Evolutionary conservation across 352 stramenopile species (phyloP), one percentile per base, ranked within the genome.

Genomic region (Pythium scleroteichum): DNA sequence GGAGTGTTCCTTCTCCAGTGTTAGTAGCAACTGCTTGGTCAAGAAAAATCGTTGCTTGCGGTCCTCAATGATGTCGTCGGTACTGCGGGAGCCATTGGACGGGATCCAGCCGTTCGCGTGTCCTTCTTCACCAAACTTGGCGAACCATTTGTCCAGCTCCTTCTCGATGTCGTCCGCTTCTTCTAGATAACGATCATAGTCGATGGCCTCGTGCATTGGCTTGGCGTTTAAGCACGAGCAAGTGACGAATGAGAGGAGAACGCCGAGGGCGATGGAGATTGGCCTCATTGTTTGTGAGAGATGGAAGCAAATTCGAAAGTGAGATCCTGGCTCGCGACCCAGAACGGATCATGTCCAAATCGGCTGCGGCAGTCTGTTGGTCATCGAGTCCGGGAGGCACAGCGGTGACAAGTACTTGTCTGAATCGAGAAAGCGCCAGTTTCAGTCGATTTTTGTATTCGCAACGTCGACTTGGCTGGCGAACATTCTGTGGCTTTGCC

Each of bases 131-230:
- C 64, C 14, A 42, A 67, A 85, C 53, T 72, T 72, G 49, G 42
- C 64, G 29, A 86, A 62, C 76, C 76, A 89, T n/a, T 69, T 59
- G 0, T 78, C 52, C 49, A 86, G 53, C 48, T 87, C 76, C 9
- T 58, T 46, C 1, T 44, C 62, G 17, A 88, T 57, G 16, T 68
- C 59, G 33, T 83, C 64, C 45, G 69, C 69, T 53, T 82, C 76
- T 47, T 72, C 59, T 47, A 90, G 68, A 48, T 88, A 90, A 1
- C 74, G 75, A 32, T 75, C 48, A 46, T 82, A 80, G 41, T 78
- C 56, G 19, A 73, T 68, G 7, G 51, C 62, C 1, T 57, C 56
- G 47, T 79, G 49, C 44, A 65, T 69, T 17, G 58, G 71, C 8
- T 46, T 69, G 14, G 51, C 59, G 4, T 63, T 23, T 14, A 23